These are phyloP conservation scores for Liriodendron chinense DNA, from an alignment of 164 flowering plant species.

Conservation along the genomic window DNA sequence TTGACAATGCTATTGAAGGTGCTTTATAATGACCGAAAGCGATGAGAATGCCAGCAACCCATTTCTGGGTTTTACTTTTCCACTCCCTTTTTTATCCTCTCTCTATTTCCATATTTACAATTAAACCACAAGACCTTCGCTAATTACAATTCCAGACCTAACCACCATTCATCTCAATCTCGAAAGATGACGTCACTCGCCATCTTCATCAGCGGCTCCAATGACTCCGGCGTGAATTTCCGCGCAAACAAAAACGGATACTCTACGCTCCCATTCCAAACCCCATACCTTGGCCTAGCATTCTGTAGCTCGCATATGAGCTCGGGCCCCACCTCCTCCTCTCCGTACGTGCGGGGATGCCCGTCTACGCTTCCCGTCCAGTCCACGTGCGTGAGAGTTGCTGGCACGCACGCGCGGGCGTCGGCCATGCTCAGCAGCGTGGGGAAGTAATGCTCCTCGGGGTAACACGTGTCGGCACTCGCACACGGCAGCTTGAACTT, in stretches of 20 bases:
- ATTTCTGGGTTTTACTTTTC: background rate
- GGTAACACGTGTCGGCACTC: slow-evolving; percentile 48
- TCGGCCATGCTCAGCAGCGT: slow-evolving; percentile 63
- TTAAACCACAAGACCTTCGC: background rate
- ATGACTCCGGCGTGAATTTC: slow-evolving; percentile 76
- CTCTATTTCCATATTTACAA: background rate
- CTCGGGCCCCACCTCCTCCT: slow-evolving; percentile 46
- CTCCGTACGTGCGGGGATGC: slow-evolving; percentile 69
- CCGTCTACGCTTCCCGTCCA: slow-evolving; percentile 74
- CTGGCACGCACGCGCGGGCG: slow-evolving; percentile 52
- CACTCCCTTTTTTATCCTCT: background rate
- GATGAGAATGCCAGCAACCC: too few relatives aligned
- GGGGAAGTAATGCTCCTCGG: slow-evolving; percentile 82
- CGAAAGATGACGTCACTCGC: slow-evolving; percentile 62
- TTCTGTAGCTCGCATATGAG: slow-evolving; percentile 39
- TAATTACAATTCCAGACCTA: background rate
- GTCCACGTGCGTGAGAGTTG: slow-evolving; percentile 70
- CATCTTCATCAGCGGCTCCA: slow-evolving; percentile 53
- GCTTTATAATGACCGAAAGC: too few relatives aligned
- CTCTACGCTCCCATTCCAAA: slow-evolving; percentile 1
- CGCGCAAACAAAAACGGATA: slow-evolving; percentile 54
- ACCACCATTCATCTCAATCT: slow-evolving; percentile 24
- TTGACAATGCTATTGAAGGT: too few relatives aligned
- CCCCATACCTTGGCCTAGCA: slow-evolving; percentile 4
- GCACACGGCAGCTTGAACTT: slow-evolving; percentile 52